Evolutionary conservation across 1,139 yeast genomes (phyloP).

Genomic region (Kluyveromyces sp.): DNA sequence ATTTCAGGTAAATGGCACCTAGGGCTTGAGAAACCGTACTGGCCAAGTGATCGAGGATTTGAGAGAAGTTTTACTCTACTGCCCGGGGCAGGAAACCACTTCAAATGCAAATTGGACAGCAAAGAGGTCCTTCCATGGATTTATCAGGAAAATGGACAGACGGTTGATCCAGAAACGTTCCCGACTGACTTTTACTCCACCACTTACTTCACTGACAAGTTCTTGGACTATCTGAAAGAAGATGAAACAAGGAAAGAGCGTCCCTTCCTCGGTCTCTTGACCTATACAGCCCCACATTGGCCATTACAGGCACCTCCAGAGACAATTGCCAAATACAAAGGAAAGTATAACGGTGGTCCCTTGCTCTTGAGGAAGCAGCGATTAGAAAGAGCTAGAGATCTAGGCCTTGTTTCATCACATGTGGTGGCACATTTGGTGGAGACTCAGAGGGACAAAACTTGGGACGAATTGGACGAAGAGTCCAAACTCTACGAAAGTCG

Average conservation of each 20-base stretch:
- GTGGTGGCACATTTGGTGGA: constrained; percentile 42
- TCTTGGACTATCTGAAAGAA: constrained; percentile 34
- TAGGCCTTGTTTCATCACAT: constrained; percentile 41
- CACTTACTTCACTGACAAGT: constrained; percentile 40
- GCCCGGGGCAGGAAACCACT: constrained; percentile 57
- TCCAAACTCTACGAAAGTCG: constrained; percentile 36
- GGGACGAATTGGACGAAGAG: constrained; percentile 37
- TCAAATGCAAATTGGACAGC: constrained; percentile 40
- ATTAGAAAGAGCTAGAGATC: constrained; percentile 36
- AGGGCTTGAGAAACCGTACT: constrained; percentile 42
- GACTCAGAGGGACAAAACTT: constrained; percentile 36
- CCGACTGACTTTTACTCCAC: constrained; percentile 47
- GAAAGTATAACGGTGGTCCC: constrained; percentile 46
- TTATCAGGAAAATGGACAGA: constrained; percentile 21
- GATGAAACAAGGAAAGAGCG: constrained; percentile 33
- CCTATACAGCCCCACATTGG: constrained; percentile 60
- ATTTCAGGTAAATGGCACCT: constrained; percentile 56
- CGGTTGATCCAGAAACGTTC: constrained; percentile 14
- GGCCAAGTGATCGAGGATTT: constrained; percentile 49
- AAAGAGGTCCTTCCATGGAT: constrained; percentile 23
- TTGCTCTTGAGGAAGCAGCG: constrained; percentile 37
- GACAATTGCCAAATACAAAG: constrained; percentile 41
- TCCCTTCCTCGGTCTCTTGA: constrained; percentile 47
- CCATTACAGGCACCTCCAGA: constrained; percentile 52
- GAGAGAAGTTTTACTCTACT: constrained; percentile 44